Evolutionary conservation across 75 land plant genomes (phyloP), one percentile per base, ranked within the genome.

Genomic region (Selaginella moellendorffii): DNA sequence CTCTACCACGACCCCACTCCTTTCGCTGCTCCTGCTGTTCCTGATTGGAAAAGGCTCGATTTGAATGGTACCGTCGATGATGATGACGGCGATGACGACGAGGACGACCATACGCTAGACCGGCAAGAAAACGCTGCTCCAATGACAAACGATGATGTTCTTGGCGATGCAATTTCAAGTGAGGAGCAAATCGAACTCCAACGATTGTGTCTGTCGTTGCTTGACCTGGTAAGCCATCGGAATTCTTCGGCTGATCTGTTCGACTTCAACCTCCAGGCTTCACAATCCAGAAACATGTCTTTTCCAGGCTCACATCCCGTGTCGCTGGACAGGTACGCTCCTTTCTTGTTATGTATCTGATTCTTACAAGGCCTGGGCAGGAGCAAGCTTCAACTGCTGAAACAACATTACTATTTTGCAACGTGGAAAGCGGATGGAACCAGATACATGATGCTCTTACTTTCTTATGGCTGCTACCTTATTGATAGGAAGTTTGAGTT

Each of bases 391-490:
- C 87, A 84, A 63, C 69, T 89, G 17, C 56, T 95, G 42, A 84
- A 87, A 64, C 96, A 89, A 68, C 84, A 90, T 0, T 95, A 95
- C 68, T 95, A 95, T 62, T 95, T 89, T 81, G 96, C 96, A 23
- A 95, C 99, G 20, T 95, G 99, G 99, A 95, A 95, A 71, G 99
- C 99, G 63, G 99, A 95, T 81, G 99, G 99, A 59, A 89, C 99
- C 22, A 67, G 99, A 62, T 95, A 95, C 78, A 89, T 95, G 99
- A 85, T 95, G 90, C 73, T 95, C 31, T 80, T 95, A 21, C 84
- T 85, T 1, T 53, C 65, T 36, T 82, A 86, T 74, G 99, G 99
- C 23, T 86, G 96, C 53, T 95, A 82, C 65, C 72, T 95, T 64
- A 80, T 95, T 65, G 99, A 95, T 81, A 75, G 99, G 27, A 84